A percentile compares a stretch with the other conserved stretches of the same genome.
Evolutionary conservation across 2,329 filamentous ascomycete species (phyloP).

Genomic region (Nakataea oryzae): DNA sequence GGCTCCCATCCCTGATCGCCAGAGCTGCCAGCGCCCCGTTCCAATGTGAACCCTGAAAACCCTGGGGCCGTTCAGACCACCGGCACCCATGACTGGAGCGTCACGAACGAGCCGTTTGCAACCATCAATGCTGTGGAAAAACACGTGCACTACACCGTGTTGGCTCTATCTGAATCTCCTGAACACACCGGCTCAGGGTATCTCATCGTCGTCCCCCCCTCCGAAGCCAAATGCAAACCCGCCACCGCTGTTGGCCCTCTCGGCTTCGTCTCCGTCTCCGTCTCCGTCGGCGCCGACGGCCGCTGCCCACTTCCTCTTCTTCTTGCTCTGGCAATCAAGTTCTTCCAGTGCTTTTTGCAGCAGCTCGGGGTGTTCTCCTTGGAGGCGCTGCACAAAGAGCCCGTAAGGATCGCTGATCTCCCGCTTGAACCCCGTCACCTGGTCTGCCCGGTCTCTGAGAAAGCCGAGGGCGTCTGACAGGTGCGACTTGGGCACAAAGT

Average conservation of each 20-base stretch:
- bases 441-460: constrained; percentile 68
- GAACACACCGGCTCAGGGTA: constrained; percentile 19
- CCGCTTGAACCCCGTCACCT: constrained; percentile 76
- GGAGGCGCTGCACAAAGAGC: constrained; percentile 63
- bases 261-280: constrained; percentile 10
- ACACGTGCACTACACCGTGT: background rate
- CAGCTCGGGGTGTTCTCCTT: constrained; percentile 52
- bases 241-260: constrained; percentile 27
- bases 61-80: no score
- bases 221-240: constrained; percentile 50
- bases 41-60: no score
- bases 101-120: background rate
- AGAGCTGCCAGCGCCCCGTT: background rate
- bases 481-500: constrained; percentile 76
- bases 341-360: constrained; percentile 49
- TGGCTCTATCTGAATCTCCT: background rate
- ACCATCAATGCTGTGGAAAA: background rate
- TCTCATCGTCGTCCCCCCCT: constrained; percentile 32
- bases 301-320: constrained; percentile 80
- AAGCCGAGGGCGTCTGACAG: constrained; percentile 70
- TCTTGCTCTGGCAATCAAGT: constrained; percentile 52
- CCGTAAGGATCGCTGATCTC: constrained; percentile 62
- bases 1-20: background rate
- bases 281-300: constrained; percentile 45
- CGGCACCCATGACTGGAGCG: no score